phyloP scores from a whole-genome alignment of 2,329 filamentous ascomycete genomes.

The Huntiella bhutanensis region DNA sequence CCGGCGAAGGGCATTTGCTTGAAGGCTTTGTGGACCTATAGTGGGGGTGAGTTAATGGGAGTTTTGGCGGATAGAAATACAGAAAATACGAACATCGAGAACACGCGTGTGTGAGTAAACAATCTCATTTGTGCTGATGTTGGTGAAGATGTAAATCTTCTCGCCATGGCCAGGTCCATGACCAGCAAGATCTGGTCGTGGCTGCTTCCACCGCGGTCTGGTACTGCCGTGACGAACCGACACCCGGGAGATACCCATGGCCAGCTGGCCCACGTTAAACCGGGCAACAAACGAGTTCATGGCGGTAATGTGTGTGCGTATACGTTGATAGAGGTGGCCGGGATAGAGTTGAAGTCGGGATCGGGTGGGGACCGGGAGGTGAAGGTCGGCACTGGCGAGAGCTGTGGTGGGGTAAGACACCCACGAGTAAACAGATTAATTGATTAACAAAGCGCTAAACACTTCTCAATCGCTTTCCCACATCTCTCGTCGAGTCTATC shows the following conservation, averaged over 20 bases:
- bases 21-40: slow-evolving; percentile 25
- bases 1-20: slow-evolving; percentile 45
- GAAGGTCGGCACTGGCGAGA: background rate
- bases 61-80: background rate
- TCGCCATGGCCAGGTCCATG: slow-evolving; percentile 30
- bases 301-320: slow-evolving; percentile 8
- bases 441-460: too few relatives aligned
- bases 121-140: slow-evolving; percentile 30
- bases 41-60: background rate
- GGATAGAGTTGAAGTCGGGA: background rate
- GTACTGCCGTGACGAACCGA: slow-evolving; percentile 23
- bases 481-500: background rate
- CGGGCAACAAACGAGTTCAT: slow-evolving; percentile 19
- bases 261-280: slow-evolving; percentile 22
- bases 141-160: slow-evolving; percentile 36
- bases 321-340: slow-evolving; percentile 1
- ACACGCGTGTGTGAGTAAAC: slow-evolving; percentile 31
- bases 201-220: slow-evolving; percentile 12
- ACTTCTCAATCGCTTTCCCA: background rate
- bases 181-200: slow-evolving; percentile 13
- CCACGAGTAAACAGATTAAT: too few relatives aligned
- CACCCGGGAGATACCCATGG: slow-evolving; percentile 22
- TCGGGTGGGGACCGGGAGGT: background rate
- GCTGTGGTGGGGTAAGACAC: background rate
- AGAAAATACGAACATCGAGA: slow-evolving; percentile 23